Evolutionary conservation across 225 moss, liverwort and hornwort species (phyloP), one percentile per base, ranked within the genome.

Genomic region (Marchantia polymorpha): DNA sequence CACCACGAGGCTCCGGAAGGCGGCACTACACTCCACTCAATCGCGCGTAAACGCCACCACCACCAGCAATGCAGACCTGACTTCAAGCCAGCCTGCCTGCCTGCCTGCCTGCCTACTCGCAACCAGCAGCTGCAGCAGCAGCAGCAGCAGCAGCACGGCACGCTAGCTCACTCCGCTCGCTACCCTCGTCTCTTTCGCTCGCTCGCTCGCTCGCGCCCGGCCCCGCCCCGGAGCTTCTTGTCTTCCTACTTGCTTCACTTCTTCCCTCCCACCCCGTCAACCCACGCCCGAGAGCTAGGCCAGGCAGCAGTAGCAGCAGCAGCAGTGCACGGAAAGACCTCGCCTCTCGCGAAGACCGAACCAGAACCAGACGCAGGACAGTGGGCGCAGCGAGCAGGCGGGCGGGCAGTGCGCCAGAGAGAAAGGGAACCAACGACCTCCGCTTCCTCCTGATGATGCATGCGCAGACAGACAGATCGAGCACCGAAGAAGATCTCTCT

Each of bases 11-110:
- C 56, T 1, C 22, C 31, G 70, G 16, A 71, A 22, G 46, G 22
- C 53, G 53, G 27, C 74, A 74, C 54, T 54, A 53, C 55, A 74
- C 29, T 74, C 55, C 3, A 55, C 30, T 31, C 39, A 22, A 23
- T 72, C 72, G 19, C 74, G 52, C 73, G 52, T 72, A 52, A 69
- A 69, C 19, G 49, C 71, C 12, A 52, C 15, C 72, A 51, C 23
- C 51, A 72, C 3, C 39, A 20, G 72, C 72, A 74, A 53, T 74
- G 74, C 54, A 54, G 29, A 27, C 53, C 29, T 74, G 54, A 54
- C 23, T 53, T 26, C 52, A 52, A 54, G 26, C 26, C 12, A 22
- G 13, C 74, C 22, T 7, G 72, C 72, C 23, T 10, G 50, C 50
- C 11, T 22, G 16, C 8, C 3, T 23, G 10, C 2, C n/a, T 23